phyloP scores from a whole-genome alignment of 208 protist species.

The Strigomonas culicis region DNA sequence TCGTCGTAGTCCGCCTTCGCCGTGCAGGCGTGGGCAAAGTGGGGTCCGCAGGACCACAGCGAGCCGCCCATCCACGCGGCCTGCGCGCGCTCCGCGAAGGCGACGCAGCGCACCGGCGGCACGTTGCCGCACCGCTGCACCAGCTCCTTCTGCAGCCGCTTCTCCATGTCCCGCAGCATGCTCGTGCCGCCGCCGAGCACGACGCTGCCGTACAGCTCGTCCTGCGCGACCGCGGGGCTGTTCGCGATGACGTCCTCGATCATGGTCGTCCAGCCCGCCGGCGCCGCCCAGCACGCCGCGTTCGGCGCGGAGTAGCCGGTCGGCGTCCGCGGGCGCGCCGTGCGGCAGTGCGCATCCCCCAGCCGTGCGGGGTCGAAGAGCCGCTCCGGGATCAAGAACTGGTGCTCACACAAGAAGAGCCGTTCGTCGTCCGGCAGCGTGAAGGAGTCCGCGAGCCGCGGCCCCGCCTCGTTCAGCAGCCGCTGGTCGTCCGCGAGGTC shows the following conservation, averaged over 20 bases:
- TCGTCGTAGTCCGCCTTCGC: conserved; percentile 85
- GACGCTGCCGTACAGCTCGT: conserved; percentile 83
- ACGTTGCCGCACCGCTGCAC: conserved; percentile 11
- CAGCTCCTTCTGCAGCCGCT: conserved; percentile 79
- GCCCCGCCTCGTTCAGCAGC: conserved; percentile 8
- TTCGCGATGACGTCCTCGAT: conserved; percentile 46
- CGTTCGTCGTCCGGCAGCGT: conserved; percentile 86
- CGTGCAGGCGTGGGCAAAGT: conserved; percentile 69
- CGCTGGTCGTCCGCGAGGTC: conserved; percentile 34
- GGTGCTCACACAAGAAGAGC: conserved; percentile 73
- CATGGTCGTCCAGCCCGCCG: conserved; percentile 44
- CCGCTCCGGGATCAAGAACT: conserved; percentile 81
- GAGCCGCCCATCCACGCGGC: conserved; percentile 87
- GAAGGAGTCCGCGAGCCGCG: conserved; percentile 26
- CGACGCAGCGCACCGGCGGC: conserved; percentile 44
- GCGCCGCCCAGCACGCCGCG: conserved; percentile 9
- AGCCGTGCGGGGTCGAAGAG: conserved; percentile 66
- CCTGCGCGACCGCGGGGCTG: conserved; percentile 30
- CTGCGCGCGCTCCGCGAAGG: conserved; percentile 70
- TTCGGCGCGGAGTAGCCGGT: conserved; percentile 44
- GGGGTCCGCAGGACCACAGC: conserved; percentile 64
- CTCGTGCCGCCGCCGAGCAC: conserved; percentile 95
- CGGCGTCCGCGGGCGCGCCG: conserved; percentile 24
- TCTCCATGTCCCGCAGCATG: conserved; percentile 65
- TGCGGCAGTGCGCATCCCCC: conserved; percentile 29